Percentiles rank a stretch among this genome's conserved stretches.
Evolutionary conservation across 768 basidiomycete species (phyloP).

Genomic region (Collybiopsis confluens): DNA sequence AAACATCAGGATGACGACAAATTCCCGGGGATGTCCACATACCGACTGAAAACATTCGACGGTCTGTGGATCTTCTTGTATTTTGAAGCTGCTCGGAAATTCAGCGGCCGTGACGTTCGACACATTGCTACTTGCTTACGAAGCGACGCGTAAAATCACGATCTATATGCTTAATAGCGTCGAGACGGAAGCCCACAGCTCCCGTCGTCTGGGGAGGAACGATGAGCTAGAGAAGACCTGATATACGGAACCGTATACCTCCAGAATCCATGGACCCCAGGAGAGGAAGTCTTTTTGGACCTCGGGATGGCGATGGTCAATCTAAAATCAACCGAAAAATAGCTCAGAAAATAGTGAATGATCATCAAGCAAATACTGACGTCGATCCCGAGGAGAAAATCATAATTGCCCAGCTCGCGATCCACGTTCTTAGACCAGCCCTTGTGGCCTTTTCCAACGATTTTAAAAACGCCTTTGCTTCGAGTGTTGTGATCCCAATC

Average conservation of each 20-base stretch:
- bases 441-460: constrained; percentile 60
- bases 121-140: constrained; percentile 34
- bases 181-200: constrained; percentile 75
- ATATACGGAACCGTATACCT: constrained; percentile 19
- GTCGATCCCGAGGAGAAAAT: constrained; percentile 74
- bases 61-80: constrained; percentile 38
- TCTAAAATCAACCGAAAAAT: constrained; percentile 33
- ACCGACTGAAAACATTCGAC: constrained; percentile 58
- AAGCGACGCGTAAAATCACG: constrained; percentile 62
- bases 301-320: constrained; percentile 79
- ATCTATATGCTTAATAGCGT: constrained; percentile 91
- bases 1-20: background rate
- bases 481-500: constrained; percentile 77
- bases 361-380: constrained; percentile 32
- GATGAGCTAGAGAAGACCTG: background rate
- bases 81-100: constrained; percentile 42
- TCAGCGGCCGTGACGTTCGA: too few relatives aligned
- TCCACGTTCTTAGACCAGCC: constrained; percentile 84
- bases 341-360: background rate
- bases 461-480: constrained; percentile 66
- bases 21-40: constrained; percentile 13
- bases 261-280: constrained; percentile 80
- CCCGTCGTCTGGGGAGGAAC: constrained; percentile 50
- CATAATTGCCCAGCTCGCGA: constrained; percentile 82
- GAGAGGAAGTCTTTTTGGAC: constrained; percentile 68